These are phyloP conservation scores for Nemania serpens DNA, from an alignment of 2,329 filamentous ascomycete genomes.

Conservation along the genomic window DNA sequence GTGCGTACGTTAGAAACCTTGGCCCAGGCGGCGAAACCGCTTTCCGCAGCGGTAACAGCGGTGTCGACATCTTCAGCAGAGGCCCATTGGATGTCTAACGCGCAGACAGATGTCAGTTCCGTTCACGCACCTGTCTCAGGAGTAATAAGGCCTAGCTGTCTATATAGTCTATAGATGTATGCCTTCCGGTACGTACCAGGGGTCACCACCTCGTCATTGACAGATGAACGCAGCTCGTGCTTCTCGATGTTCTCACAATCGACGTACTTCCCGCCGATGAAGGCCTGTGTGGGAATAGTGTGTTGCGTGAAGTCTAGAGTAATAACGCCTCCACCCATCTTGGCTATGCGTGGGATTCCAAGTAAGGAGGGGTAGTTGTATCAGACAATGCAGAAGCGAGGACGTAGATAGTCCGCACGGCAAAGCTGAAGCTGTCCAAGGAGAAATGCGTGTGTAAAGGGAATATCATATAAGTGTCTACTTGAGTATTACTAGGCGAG, in stretches of 20 bases:
- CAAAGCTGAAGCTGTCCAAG: neutral
- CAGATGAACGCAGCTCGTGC: conserved; percentile 22
- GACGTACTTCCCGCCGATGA: conserved; percentile 25
- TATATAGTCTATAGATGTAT: too few species aligned
- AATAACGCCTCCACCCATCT: conserved; percentile 11
- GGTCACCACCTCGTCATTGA: conserved; percentile 27
- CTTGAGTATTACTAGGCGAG: neutral
- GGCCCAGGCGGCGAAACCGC: conserved; percentile 33
- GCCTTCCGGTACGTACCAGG: conserved; percentile 20
- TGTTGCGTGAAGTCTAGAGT: conserved; percentile 24
- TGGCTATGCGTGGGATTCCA: neutral
- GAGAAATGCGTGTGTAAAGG: neutral
- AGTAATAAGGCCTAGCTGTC: too few species aligned
- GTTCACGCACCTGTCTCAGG: neutral
- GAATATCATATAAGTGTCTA: neutral
- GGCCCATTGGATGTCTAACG: conserved; percentile 29
- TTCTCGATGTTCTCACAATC: conserved; percentile 17
- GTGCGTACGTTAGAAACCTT: conserved; percentile 32
- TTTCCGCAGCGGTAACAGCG: conserved; percentile 33
- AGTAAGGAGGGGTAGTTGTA: conserved; percentile 1
- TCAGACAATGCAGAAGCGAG: neutral
- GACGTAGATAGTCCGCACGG: too few species aligned
- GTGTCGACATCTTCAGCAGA: conserved; percentile 34
- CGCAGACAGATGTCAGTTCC: neutral
- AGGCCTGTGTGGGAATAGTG: conserved; percentile 24